These are phyloP conservation scores for Penicillium sp. DNA, from an alignment of 2,329 filamentous ascomycete species.

Conservation along the genomic window DNA sequence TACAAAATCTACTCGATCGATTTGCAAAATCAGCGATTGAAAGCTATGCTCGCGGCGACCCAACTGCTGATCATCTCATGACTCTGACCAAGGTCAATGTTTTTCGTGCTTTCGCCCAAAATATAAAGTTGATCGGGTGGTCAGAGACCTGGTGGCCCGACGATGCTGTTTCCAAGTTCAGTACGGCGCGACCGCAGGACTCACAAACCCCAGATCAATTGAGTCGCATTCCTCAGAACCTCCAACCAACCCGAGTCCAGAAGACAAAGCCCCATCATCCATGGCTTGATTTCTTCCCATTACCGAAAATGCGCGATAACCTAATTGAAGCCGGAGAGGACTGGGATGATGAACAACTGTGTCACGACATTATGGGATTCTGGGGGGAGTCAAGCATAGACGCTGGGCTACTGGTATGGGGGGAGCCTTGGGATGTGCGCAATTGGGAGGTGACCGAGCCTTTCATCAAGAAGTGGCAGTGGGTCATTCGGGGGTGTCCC, in stretches of 20 bases:
- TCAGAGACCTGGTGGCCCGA: constrained; percentile 26
- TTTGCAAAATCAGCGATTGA: constrained; percentile 26
- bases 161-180: constrained; percentile 33
- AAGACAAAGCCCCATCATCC: constrained; percentile 44
- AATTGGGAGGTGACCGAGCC: constrained; percentile 53
- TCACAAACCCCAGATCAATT: not conserved
- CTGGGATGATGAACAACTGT: constrained; percentile 40
- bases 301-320: constrained; percentile 45
- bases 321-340: constrained; percentile 33
- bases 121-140: constrained; percentile 33
- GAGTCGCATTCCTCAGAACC: constrained; percentile 26
- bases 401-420: constrained; percentile 52
- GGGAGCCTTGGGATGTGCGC: constrained; percentile 46
- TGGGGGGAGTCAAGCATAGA: constrained; percentile 25
- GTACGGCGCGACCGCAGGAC: constrained; percentile 1
- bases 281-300: constrained; percentile 36
- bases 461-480: constrained; percentile 51
- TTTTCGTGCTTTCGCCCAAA: constrained; percentile 34
- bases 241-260: constrained; percentile 45
- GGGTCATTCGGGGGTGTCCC: constrained; percentile 29
- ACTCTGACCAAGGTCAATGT: constrained; percentile 38
- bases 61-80: constrained; percentile 36
- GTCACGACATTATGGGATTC: constrained; percentile 41
- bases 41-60: constrained; percentile 28
- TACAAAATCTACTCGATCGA: constrained; percentile 10